Percentiles rank a stretch among this genome's conserved stretches.
Evolutionary conservation across 225 moss, liverwort and hornwort species (phyloP).

Genomic region (Pleurozium schreberi): DNA sequence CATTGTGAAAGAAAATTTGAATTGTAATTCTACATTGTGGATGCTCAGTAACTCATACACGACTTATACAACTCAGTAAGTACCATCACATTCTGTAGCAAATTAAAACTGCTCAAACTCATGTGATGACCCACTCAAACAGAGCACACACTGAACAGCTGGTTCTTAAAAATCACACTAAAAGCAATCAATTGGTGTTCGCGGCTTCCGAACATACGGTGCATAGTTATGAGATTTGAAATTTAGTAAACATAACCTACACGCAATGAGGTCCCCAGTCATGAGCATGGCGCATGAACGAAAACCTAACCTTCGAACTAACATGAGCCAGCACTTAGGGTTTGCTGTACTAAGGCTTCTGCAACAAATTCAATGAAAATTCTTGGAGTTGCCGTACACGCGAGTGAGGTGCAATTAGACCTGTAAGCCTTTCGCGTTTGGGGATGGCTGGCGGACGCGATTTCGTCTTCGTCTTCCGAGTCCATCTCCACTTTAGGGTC

Average conservation of each 20-base stretch:
- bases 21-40: no score
- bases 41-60: not conserved
- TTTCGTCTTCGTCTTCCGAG: not conserved
- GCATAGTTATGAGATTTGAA: not conserved
- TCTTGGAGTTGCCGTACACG: not conserved
- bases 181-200: not conserved
- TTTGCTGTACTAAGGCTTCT: not conserved
- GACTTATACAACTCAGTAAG: not conserved
- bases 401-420: not conserved
- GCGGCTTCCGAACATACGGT: not conserved
- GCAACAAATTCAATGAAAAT: not conserved
- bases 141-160: not conserved
- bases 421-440: slow-evolving; percentile 27
- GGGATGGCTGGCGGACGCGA: slow-evolving; percentile 5
- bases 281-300: not conserved
- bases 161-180: not conserved
- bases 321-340: not conserved
- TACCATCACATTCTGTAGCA: not conserved
- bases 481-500: not conserved
- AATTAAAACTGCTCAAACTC: not conserved
- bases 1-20: not conserved
- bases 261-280: not conserved
- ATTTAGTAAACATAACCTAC: not conserved
- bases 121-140: not conserved
- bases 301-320: not conserved